These are phyloP conservation scores for Henckelia pumila DNA, from an alignment of 257 asterid genomes.

Conservation along the genomic window DNA sequence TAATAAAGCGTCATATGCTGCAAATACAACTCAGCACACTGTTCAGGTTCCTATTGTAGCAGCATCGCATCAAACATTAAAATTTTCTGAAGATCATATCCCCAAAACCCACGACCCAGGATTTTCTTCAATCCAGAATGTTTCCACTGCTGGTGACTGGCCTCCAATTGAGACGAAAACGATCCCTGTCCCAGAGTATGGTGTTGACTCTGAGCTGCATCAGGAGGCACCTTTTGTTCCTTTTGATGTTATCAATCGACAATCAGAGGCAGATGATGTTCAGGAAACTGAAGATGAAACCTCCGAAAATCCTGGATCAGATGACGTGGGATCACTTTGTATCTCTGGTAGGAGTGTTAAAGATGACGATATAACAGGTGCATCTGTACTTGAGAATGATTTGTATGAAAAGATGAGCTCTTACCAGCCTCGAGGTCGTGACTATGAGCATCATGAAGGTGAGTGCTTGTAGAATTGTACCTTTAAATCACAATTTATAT, in stretches of 20 bases:
- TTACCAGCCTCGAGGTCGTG: conserved; percentile 52
- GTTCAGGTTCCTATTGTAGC: conserved; percentile 37
- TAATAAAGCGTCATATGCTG: conserved; percentile 36
- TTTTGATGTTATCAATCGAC: conserved; percentile 37
- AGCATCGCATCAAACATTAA: conserved; percentile 30
- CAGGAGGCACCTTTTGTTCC: conserved; percentile 40
- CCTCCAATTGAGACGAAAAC: conserved; percentile 64
- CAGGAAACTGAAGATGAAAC: conserved; percentile 42
- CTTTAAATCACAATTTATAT: neutral
- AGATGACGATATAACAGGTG: conserved; percentile 56
- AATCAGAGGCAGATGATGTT: conserved; percentile 45
- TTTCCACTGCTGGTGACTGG: conserved; percentile 70
- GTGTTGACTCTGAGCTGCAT: conserved; percentile 46
- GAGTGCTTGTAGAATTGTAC: conserved; percentile 18
- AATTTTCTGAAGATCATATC: conserved; percentile 39
- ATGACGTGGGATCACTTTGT: conserved; percentile 45
- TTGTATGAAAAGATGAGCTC: conserved; percentile 43
- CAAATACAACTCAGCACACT: conserved; percentile 39
- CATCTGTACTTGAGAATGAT: conserved; percentile 54
- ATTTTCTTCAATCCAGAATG: conserved; percentile 41
- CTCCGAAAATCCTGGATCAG: conserved; percentile 41
- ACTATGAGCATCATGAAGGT: conserved; percentile 51
- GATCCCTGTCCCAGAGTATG: conserved; percentile 35
- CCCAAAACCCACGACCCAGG: conserved; percentile 35
- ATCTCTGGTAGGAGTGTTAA: conserved; percentile 40